A percentile compares a stretch with the other conserved stretches of the same genome.
Evolutionary conservation across 257 asterid genomes (phyloP).

Genomic region (Primulina huaijiensis): DNA sequence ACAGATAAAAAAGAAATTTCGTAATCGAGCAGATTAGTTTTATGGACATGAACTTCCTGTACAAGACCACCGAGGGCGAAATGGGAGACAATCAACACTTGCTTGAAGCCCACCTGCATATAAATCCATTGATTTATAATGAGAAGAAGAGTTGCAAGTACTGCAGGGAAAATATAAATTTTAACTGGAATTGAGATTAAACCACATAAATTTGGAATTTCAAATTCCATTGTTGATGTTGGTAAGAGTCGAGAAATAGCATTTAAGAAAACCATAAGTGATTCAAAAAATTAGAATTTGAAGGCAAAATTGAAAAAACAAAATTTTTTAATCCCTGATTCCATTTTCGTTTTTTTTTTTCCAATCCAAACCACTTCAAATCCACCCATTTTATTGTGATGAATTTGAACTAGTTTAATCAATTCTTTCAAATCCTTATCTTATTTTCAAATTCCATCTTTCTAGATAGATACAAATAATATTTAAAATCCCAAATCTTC

Average conservation of each 20-base stretch:
- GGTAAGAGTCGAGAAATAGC: neutral
- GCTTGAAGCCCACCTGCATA: conserved; percentile 46
- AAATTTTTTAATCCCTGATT: neutral
- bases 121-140: conserved; percentile 1
- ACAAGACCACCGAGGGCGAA: neutral
- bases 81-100: conserved; percentile 27
- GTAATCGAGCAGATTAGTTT: neutral
- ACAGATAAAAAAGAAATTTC: neutral
- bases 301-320: too few species aligned
- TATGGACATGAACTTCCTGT: neutral
- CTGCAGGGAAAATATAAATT: neutral
- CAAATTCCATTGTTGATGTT: neutral
- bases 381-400: neutral
- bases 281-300: neutral
- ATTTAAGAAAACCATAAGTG: neutral
- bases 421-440: neutral
- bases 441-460: neutral
- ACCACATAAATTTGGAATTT: neutral
- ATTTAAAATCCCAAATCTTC: neutral
- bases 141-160: neutral
- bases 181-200: neutral
- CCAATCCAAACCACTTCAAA: neutral
- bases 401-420: neutral
- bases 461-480: neutral
- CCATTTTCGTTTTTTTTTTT: neutral